Conservation (phyloP, 352 stramenopile species). For the Phytophthora aleatoria region DNA sequence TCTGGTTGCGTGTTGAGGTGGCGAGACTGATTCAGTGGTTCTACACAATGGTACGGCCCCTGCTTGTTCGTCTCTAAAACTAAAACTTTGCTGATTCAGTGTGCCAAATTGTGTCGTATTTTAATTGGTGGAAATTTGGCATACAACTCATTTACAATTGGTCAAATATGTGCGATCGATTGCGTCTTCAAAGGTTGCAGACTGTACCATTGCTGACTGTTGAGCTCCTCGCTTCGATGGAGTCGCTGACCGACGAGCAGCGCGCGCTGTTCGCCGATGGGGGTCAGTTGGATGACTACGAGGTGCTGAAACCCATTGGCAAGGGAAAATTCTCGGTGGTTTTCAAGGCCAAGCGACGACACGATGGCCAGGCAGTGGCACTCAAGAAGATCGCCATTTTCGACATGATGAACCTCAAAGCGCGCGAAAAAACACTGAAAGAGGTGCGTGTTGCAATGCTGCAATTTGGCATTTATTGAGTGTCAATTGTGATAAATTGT, state of each 20-base stretch:
- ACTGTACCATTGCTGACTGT: slow-evolving; percentile 22
- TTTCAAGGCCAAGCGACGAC: slow-evolving; percentile 79
- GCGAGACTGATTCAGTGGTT: slow-evolving; percentile 23
- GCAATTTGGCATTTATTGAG: neutral
- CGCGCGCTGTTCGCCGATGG: slow-evolving; percentile 64
- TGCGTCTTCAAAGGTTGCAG: slow-evolving; percentile 28
- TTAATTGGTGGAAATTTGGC: slow-evolving; percentile 23
- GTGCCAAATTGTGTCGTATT: slow-evolving; percentile 20
- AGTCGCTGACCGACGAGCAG: slow-evolving; percentile 77
- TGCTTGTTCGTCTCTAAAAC: slow-evolving; percentile 24
- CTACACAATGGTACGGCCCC: slow-evolving; percentile 12
- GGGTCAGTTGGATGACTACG: slow-evolving; percentile 71
- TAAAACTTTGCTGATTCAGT: slow-evolving; percentile 25
- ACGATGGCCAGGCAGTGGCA: slow-evolving; percentile 79
- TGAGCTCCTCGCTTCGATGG: slow-evolving; percentile 42
- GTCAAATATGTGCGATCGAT: slow-evolving; percentile 17
- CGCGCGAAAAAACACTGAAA: slow-evolving; percentile 92
- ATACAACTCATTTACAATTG: slow-evolving; percentile 1
- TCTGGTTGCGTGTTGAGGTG: slow-evolving; percentile 18
- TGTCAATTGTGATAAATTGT: neutral
- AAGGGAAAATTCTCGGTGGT: slow-evolving; percentile 95
- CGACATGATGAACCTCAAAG: slow-evolving; percentile 89
- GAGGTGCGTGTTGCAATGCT: slow-evolving; percentile 40
- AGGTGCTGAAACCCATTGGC: slow-evolving; percentile 89
- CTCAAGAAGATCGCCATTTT: slow-evolving; percentile 95